Conservation (phyloP, 2,329 filamentous ascomycete species). For the Aspergillus persii region DNA sequence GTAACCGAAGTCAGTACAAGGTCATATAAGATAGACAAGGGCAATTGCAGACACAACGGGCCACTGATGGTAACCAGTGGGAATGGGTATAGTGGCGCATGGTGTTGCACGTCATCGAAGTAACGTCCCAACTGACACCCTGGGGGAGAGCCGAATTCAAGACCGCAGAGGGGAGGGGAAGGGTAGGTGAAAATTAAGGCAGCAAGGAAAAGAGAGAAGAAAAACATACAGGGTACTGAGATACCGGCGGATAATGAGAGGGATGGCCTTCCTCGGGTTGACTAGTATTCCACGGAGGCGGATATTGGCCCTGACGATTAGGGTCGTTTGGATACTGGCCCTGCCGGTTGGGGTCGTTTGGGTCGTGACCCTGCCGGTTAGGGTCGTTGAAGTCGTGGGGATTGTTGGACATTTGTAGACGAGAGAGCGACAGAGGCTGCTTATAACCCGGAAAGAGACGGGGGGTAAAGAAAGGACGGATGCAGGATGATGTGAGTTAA, state of each 20-base stretch:
- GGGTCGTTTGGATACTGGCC: conserved; percentile 41
- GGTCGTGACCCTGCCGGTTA: conserved; percentile 37
- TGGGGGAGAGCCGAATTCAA: not conserved
- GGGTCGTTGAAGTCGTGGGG: conserved; percentile 42
- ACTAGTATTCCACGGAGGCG: conserved; percentile 40
- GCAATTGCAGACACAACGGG: not conserved
- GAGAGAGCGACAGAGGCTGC: conserved; percentile 21
- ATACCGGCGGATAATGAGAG: conserved; percentile 32
- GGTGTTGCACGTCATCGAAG: not conserved
- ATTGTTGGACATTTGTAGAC: conserved; percentile 43
- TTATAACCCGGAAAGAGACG: conserved; percentile 22
- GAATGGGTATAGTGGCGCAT: not conserved
- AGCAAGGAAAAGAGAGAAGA: conserved; percentile 2
- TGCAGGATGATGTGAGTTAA: conserved; percentile 31
- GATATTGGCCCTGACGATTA: conserved; percentile 40
- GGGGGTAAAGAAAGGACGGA: conserved; percentile 22
- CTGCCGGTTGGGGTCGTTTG: conserved; percentile 12
- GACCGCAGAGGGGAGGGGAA: conserved; percentile 1
- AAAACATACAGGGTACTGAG: conserved; percentile 39
- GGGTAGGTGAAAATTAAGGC: not conserved
- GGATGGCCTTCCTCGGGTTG: conserved; percentile 40
- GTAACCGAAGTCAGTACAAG: conserved; percentile 1
- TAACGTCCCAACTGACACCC: not conserved
- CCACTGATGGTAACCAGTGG: not conserved
- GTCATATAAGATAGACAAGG: not conserved